These are phyloP conservation scores for Dendrobium chrysotoxum DNA, from an alignment of 106 monocot species.

Conservation along the genomic window DNA sequence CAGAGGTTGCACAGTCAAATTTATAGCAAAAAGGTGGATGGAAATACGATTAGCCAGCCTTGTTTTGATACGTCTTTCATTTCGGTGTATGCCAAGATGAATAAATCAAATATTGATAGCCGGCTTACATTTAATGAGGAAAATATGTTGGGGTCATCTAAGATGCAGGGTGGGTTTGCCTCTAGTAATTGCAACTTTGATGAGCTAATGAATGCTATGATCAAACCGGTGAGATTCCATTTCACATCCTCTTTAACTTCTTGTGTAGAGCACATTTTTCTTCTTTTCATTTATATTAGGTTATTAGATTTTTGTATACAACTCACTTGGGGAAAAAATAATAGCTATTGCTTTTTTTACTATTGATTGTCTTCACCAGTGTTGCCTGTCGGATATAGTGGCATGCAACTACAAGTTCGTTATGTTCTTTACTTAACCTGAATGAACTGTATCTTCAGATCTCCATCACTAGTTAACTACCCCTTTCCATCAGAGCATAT, in stretches of 20 bases:
- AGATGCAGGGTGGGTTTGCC: slow-evolving; percentile 29
- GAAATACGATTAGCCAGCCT: slow-evolving; percentile 12
- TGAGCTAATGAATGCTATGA: slow-evolving; percentile 54
- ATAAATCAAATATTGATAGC: slow-evolving; percentile 11
- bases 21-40: slow-evolving; percentile 21
- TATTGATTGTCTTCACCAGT: neutral
- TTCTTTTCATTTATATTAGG: neutral
- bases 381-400: too few relatives aligned
- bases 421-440: neutral
- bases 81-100: slow-evolving; percentile 8
- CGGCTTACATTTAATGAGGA: slow-evolving; percentile 25
- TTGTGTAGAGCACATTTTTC: neutral
- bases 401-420: neutral
- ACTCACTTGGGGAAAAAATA: neutral
- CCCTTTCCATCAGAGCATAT: too few relatives aligned
- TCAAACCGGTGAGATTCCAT: slow-evolving; percentile 46
- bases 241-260: neutral
- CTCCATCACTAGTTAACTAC: neutral
- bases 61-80: slow-evolving; percentile 14
- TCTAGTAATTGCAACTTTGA: slow-evolving; percentile 49
- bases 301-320: neutral
- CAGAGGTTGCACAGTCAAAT: slow-evolving; percentile 19
- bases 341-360: neutral
- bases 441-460: neutral
- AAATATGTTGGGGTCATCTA: slow-evolving; percentile 18